Conservation (phyloP, 2,329 filamentous ascomycete species). For the Alternaria panax region DNA sequence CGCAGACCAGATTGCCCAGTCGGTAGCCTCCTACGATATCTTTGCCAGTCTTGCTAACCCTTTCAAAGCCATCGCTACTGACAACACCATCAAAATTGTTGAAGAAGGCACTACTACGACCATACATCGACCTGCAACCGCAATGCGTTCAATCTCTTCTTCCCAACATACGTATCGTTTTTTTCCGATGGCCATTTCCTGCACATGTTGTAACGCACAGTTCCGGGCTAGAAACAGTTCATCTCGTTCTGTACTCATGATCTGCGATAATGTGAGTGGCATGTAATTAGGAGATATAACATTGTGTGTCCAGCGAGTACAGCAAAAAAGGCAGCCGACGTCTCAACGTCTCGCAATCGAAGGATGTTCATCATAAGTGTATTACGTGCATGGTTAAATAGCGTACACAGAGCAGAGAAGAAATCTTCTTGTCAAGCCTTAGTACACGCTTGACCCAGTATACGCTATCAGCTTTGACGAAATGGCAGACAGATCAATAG, state of each 20-base stretch:
- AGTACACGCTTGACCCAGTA: background rate
- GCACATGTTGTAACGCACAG: background rate
- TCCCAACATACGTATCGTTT: background rate
- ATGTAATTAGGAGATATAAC: background rate
- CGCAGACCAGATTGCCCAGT: background rate
- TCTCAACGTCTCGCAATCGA: background rate
- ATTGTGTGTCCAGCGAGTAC: background rate
- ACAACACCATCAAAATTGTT: no score
- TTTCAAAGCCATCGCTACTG: no score
- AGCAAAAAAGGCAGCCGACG: background rate
- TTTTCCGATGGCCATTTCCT: background rate
- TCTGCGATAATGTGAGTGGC: background rate
- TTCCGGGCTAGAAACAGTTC: background rate
- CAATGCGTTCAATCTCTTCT: background rate
- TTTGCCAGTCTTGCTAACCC: background rate
- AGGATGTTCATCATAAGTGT: background rate
- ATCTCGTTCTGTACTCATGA: background rate
- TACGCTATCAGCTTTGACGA: background rate
- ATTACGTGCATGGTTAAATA: background rate
- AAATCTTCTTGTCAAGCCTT: background rate
- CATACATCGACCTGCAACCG: background rate
- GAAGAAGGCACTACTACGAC: background rate
- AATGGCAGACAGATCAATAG: background rate
- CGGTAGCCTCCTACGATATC: background rate
- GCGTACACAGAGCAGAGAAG: background rate